Conservation (phyloP, 139 green algal species). For the Monoraphidium neglectum region DNA sequence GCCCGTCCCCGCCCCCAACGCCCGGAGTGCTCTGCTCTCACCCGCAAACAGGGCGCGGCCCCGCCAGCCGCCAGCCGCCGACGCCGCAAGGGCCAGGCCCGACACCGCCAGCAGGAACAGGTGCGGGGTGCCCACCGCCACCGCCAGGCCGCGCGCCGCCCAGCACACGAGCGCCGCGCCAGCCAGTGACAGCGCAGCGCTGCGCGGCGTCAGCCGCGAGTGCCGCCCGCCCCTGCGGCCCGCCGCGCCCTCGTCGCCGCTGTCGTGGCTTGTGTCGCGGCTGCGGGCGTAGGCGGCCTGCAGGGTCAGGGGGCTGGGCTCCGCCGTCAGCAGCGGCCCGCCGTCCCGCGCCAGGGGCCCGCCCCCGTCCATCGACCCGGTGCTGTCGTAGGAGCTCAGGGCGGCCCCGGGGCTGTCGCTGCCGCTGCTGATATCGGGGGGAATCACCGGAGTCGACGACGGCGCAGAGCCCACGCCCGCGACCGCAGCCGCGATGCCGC, state of each 20-base stretch:
- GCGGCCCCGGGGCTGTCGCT: no score
- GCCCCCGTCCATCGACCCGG: no score
- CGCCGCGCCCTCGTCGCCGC: no score
- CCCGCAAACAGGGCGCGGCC: background rate
- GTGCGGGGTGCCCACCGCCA: background rate
- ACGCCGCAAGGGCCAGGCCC: slow-evolving; percentile 28
- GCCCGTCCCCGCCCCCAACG: no score
- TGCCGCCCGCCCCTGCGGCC: no score
- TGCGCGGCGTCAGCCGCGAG: no score
- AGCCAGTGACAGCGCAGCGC: background rate
- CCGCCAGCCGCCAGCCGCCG: background rate
- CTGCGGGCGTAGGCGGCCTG: slow-evolving; percentile 33
- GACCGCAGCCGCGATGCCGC: no score
- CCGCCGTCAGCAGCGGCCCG: slow-evolving; percentile 14
- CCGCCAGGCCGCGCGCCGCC: slow-evolving; percentile 12
- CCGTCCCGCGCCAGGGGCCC: background rate
- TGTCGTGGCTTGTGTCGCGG: slow-evolving; percentile 24
- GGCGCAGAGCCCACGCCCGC: no score
- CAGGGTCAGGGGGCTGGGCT: background rate
- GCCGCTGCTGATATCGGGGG: no score
- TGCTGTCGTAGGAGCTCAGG: no score
- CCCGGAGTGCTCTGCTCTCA: no score
- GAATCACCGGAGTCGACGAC: no score
- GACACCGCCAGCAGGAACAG: slow-evolving; percentile 43
- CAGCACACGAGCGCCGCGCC: background rate